Evolutionary conservation across 192 early-diverging fungal species (phyloP), one percentile per base, ranked within the genome.

Genomic region (Coemansia sp.): DNA sequence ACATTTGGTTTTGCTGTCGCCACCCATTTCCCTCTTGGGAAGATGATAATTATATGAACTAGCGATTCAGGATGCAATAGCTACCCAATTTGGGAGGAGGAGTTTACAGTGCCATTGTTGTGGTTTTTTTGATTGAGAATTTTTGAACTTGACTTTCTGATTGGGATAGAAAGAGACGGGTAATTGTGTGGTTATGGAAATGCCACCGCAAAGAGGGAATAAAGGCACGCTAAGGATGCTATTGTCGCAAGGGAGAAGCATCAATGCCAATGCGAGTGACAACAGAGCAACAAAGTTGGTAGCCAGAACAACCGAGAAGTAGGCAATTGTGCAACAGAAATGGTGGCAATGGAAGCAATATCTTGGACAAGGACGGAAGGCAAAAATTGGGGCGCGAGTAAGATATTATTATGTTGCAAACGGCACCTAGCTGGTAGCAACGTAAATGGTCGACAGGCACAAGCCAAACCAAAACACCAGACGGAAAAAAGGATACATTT

Each of bases 181-280:
- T 43, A 65, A 65, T 65, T 65, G 63, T 65, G 63, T 38, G 50
- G 63, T 56, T 65, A 65, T 65, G 52, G 43, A 53, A 50, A 65
- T 54, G 55, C 62, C 50, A 42, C 20, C 34, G 55, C n/a, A 36
- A 52, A 9, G 15, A 45, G 23, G 20, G 49, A 25, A 52, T 52
- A 52, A 52, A 52, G 49, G 49, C 22, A 52, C 22, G 9, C 22
- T 52, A 25, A 25, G 9, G 8, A 57, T 36, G 33, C 13, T 35
- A 57, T 35, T 35, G 55, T 57, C 33, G 13, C 55, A 32, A 3
- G 22, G 19, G 25, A 14, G 25, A 13, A 54, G 32, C 29, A 57
- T 36, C 33, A 36, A 19, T 35, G 17, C 17, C n/a, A n/a, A 35
- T 36, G 17, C 29, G 3, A 36, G 55, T 32, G 17, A 34, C 29